These are phyloP conservation scores for Alternaria sp. DNA, from an alignment of 2,329 filamentous ascomycete genomes.

Conservation along the genomic window DNA sequence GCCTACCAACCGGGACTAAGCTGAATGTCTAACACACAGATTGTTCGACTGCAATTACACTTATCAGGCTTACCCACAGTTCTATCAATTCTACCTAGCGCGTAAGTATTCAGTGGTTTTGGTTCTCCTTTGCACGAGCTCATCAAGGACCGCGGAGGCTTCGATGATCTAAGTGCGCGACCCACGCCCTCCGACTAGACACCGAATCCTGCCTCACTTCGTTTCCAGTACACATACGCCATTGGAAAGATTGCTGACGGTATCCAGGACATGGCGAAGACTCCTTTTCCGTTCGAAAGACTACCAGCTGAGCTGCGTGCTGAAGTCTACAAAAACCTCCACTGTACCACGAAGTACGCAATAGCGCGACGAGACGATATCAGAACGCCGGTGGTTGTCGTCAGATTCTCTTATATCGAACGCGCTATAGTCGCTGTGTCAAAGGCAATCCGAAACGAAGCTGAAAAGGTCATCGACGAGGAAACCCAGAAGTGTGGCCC, in stretches of 20 bases:
- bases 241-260: neutral
- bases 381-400: neutral
- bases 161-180: neutral
- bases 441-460: neutral
- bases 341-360: neutral
- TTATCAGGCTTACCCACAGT: neutral
- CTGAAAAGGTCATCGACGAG: neutral
- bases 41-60: neutral
- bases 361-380: neutral
- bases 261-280: neutral
- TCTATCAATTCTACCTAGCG: neutral
- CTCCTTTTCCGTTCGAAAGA: neutral
- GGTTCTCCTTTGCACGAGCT: neutral
- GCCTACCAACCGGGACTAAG: neutral
- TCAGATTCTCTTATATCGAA: neutral
- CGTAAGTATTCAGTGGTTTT: neutral
- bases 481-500: neutral
- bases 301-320: neutral
- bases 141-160: neutral
- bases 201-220: neutral
- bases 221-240: no score
- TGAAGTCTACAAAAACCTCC: neutral
- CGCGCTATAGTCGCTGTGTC: neutral
- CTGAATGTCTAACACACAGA: neutral
- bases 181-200: neutral